Conservation (phyloP, 2,329 filamentous ascomycete species). For the Raffaelea albimanens region DNA sequence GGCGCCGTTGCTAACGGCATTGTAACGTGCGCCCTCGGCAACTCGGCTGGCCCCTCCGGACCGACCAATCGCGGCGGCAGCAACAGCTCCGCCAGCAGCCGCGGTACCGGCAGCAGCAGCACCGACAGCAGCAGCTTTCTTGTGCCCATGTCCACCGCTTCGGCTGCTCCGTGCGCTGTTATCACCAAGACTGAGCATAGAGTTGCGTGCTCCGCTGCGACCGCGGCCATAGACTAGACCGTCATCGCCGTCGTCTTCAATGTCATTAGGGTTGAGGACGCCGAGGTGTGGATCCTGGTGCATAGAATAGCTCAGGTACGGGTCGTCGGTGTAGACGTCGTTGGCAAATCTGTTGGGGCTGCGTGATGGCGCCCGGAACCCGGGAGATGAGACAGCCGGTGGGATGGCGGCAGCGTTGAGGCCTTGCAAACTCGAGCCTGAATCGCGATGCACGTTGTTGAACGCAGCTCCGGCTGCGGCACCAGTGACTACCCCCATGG, state of each 20-base stretch:
- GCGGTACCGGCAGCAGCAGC: constrained; percentile 23
- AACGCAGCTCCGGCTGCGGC: constrained; percentile 2
- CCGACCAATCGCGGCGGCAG: constrained; percentile 19
- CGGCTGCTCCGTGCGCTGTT: constrained; percentile 29
- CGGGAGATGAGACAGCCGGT: constrained; percentile 25
- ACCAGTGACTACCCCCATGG: no score
- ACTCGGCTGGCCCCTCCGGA: constrained; percentile 23
- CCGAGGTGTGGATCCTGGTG: constrained; percentile 39
- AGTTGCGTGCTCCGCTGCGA: constrained; percentile 37
- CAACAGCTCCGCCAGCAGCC: constrained; percentile 15
- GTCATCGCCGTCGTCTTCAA: constrained; percentile 83
- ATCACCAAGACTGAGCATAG: constrained; percentile 49
- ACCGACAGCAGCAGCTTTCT: constrained; percentile 27
- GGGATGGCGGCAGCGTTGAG: constrained; percentile 24
- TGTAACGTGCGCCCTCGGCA: constrained; percentile 40
- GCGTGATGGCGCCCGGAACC: constrained; percentile 30
- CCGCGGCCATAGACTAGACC: constrained; percentile 48
- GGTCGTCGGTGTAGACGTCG: constrained; percentile 50
- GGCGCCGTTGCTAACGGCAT: constrained; percentile 37
- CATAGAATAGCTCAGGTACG: constrained; percentile 52
- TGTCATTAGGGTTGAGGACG: constrained; percentile 66
- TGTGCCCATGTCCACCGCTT: constrained; percentile 31
- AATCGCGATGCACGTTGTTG: constrained; percentile 25
- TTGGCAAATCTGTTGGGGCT: constrained; percentile 35
- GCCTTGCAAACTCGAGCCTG: constrained; percentile 32